These are phyloP conservation scores for Chlamydomonas applanata DNA, from an alignment of 139 green algal genomes.

Conservation along the genomic window DNA sequence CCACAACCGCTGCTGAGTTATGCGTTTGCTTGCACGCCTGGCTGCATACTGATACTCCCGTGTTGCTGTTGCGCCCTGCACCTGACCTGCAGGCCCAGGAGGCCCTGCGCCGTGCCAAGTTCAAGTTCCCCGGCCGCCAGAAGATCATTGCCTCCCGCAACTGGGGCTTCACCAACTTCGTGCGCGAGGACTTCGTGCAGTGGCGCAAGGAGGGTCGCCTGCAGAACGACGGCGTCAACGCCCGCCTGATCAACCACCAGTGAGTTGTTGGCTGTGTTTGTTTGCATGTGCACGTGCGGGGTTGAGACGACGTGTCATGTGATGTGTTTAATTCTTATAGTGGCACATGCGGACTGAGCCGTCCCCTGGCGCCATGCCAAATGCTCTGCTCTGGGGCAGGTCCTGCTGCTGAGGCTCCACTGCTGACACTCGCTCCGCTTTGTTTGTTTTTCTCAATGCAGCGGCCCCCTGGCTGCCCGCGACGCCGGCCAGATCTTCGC, in stretches of 20 bases:
- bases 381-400: no score
- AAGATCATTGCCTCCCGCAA: constrained; percentile 95
- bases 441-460: constrained; percentile 39
- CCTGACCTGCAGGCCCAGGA: constrained; percentile 81
- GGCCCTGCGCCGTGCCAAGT: constrained; percentile 97
- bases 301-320: no score
- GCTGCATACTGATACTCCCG: neutral
- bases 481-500: constrained; percentile 63
- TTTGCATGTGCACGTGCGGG: no score
- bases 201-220: constrained; percentile 94
- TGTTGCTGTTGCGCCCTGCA: neutral
- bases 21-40: neutral
- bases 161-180: constrained; percentile 97
- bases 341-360: no score
- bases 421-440: no score
- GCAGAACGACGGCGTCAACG: constrained; percentile 82
- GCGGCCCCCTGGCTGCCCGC: constrained; percentile 68
- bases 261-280: constrained; percentile 5
- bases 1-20: no score
- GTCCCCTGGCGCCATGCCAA: no score
- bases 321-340: no score
- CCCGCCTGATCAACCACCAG: constrained; percentile 45
- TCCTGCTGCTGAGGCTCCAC: no score
- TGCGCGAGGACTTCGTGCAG: constrained; percentile 85
- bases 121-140: constrained; percentile 99